Conservation (phyloP, 2,329 filamentous ascomycete genomes). For the Pseudocercospora eumusae region DNA sequence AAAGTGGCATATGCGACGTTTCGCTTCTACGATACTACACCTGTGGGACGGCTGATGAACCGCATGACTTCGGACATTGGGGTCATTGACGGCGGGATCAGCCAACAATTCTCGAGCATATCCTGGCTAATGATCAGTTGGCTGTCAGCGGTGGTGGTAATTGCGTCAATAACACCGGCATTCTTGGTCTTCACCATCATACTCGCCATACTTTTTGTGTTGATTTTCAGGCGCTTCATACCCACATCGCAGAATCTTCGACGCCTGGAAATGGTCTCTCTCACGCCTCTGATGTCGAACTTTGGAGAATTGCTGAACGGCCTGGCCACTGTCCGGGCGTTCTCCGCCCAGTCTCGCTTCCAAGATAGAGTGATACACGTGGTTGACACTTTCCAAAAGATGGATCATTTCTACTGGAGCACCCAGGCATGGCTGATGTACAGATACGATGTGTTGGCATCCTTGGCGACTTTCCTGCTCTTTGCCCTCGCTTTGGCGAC, state of each 20-base stretch:
- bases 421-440: constrained; percentile 82
- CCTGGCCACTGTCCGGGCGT: constrained; percentile 81
- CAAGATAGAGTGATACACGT: constrained; percentile 77
- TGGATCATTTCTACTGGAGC: constrained; percentile 94
- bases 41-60: constrained; percentile 88
- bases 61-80: constrained; percentile 87
- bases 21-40: constrained; percentile 87
- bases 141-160: constrained; percentile 71
- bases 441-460: constrained; percentile 73
- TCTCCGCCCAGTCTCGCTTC: constrained; percentile 75
- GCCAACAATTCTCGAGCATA: constrained; percentile 69
- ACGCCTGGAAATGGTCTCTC: constrained; percentile 83
- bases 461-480: constrained; percentile 70
- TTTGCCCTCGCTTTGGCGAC: constrained; percentile 74
- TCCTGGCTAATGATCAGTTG: constrained; percentile 71
- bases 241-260: constrained; percentile 81
- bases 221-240: constrained; percentile 74
- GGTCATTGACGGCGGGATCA: constrained; percentile 84
- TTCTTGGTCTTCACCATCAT: constrained; percentile 72
- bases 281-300: constrained; percentile 87
- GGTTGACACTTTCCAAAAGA: constrained; percentile 86
- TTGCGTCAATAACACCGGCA: constrained; percentile 73
- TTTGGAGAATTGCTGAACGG: constrained; percentile 86
- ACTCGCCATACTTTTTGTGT: constrained; percentile 68
- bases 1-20: constrained; percentile 79